A percentile compares a stretch with the other conserved stretches of the same genome.
phyloP scores from a whole-genome alignment of 345 rosid species.

The Ceriops zippeliana region DNA sequence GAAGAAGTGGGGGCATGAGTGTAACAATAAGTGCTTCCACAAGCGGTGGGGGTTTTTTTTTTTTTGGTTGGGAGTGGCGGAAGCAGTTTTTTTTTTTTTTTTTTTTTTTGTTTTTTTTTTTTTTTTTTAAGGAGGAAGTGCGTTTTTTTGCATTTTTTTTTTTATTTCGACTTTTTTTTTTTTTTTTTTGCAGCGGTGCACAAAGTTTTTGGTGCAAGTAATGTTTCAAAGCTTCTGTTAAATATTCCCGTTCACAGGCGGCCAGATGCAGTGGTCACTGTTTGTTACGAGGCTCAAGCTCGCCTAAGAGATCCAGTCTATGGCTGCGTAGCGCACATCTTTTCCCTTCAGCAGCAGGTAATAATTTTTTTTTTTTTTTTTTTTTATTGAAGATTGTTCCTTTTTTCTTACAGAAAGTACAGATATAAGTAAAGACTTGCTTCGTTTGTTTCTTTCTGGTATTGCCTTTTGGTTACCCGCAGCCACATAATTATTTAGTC shows the following conservation, averaged over 20 bases:
- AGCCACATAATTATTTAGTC: no score
- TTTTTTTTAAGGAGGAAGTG: constrained; percentile 38
- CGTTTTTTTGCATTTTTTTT: no score
- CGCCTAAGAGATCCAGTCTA: constrained; percentile 32
- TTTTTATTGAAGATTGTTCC: neutral
- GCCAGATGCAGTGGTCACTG: constrained; percentile 26
- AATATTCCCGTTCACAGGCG: constrained; percentile 26
- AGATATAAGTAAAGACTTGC: no score
- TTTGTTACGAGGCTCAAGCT: constrained; percentile 32
- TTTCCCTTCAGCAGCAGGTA: constrained; percentile 36
- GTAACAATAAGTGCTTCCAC: constrained; percentile 38
- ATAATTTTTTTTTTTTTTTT: no score
- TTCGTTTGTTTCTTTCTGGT: no score
- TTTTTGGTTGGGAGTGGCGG: no score
- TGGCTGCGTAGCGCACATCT: constrained; percentile 36
- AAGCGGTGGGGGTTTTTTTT: constrained; percentile 41
- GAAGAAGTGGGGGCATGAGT: constrained; percentile 36
- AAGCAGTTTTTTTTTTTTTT: no score
- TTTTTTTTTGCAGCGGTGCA: constrained; percentile 39
- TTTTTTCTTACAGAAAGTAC: no score
- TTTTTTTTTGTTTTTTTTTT: no score
- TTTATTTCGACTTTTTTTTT: no score
- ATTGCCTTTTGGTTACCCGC: no score
- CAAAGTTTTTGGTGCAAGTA: constrained; percentile 34
- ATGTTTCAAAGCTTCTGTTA: constrained; percentile 28